Base-by-base conservation (phyloP, 2,329 filamentous ascomycete genomes). In the Aureobasidium namibiae region DNA sequence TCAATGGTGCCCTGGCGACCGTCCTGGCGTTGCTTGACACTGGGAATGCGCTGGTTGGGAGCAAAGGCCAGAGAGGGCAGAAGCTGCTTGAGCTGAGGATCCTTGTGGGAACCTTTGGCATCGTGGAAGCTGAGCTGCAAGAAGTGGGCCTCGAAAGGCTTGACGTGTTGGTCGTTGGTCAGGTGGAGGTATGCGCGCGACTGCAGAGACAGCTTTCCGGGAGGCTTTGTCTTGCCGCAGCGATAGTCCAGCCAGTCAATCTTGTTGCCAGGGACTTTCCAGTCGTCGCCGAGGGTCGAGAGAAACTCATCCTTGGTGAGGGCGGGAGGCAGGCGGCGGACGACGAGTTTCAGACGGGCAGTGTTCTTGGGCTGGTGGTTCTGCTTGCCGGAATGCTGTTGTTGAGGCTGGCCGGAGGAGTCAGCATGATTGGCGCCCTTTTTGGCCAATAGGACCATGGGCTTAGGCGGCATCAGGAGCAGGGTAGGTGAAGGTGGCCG, bases 1-100 rank as follows among this genome's bases (percentile, higher is more conserved):
- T 99, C 94, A 65, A 99, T 97, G 3, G 91, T 96, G 56, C 92
- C 94, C 71, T 96, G 90, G 14, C 92, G 86, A 56, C 85, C 84
- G 76, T 99, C 94, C 57, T 84, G 83, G 34, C 90, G 85, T 52
- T 83, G 83, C 70, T 89, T 90, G 36, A 80, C 82, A 61, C 83
- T 83, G 1, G 92, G 90, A 1, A 90, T 82, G 67, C 92, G 92
- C 65, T 90, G 89, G 75, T 92, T 95, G 1, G 88, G 83, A 18
- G 92, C 85, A 67, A 89, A 89, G 68, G 96, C 92, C 50, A 96
- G 78, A 5, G 82, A 81, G 0, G 94, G 92, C 1, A 88, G 89
- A 0, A 89, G 88, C 58, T 68, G 62, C 62, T 94, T 77, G 2
- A 96, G 81, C 26, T 85, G 85, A 1, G 86, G 76, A 65, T 86